phyloP scores from a whole-genome alignment of 345 rosid species.

The Sisymbrium altissimum region DNA sequence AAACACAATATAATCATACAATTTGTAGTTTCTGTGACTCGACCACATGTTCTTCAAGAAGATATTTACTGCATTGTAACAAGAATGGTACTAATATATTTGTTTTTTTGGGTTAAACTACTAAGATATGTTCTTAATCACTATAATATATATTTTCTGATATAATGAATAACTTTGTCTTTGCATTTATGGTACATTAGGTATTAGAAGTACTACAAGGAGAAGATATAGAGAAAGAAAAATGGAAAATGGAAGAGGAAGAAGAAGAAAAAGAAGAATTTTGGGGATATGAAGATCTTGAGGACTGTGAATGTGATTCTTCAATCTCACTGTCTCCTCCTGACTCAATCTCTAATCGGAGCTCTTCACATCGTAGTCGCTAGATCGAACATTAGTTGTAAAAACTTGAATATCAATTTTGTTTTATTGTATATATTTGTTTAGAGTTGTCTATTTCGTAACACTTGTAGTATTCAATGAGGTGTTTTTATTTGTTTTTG shows the following conservation, averaged over 20 bases:
- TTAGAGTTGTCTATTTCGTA: constrained; percentile 30
- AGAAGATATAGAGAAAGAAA: constrained; percentile 57
- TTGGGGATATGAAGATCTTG: constrained; percentile 90
- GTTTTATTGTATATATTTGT: constrained; percentile 30
- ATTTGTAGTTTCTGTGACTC: not conserved
- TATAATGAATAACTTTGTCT: not conserved
- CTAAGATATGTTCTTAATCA: not conserved
- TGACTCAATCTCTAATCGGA: constrained; percentile 53
- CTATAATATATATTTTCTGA: not conserved
- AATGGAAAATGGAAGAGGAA: constrained; percentile 80
- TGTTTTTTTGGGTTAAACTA: not conserved
- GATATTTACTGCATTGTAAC: not conserved
- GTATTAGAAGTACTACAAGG: constrained; percentile 61
- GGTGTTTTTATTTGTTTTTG: constrained; percentile 24
- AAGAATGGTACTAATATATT: not conserved
- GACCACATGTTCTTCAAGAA: not conserved
- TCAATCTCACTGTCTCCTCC: constrained; percentile 61
- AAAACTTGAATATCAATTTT: constrained; percentile 22
- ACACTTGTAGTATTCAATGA: constrained; percentile 27
- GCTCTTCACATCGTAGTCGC: constrained; percentile 37
- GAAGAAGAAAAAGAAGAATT: constrained; percentile 72
- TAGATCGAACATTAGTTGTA: constrained; percentile 26
- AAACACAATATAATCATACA: not conserved
- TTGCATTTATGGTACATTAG: constrained; percentile 31
- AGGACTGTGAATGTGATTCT: constrained; percentile 54